phyloP scores from a whole-genome alignment of 306 rosid species.

The Medicago truncatula region MtrunA17r5.0-ANR NC_053044.1:30229501-30230000 shows the following conservation, averaged over 20 bases:
- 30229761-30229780: neutral
- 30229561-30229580: slow-evolving; percentile 56
- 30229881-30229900: slow-evolving; percentile 85
- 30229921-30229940: slow-evolving; percentile 82
- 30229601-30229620: slow-evolving; percentile 20
- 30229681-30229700: slow-evolving; percentile 53
- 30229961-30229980: slow-evolving; percentile 80
- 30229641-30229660: slow-evolving; percentile 28
- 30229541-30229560: slow-evolving; percentile 23
- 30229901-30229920: slow-evolving; percentile 74
- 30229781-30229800: slow-evolving; percentile 33
- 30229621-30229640: slow-evolving; percentile 16
- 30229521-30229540: slow-evolving; percentile 37
- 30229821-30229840: slow-evolving; percentile 90
- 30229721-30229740: slow-evolving; percentile 34
- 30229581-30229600: slow-evolving; percentile 40
- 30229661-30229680: slow-evolving; percentile 43
- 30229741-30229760: slow-evolving; percentile 13
- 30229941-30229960: slow-evolving; percentile 75
- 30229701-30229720: slow-evolving; percentile 35
- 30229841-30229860: slow-evolving; percentile 95
- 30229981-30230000: slow-evolving; percentile 79
- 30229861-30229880: slow-evolving; percentile 88
- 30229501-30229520: slow-evolving; percentile 46
- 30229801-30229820: slow-evolving; percentile 66